A percentile compares a stretch with the other conserved stretches of the same genome.
Evolutionary conservation across 495 filamentous ascomycete genomes (phyloP).

Genomic region (Parachaetomium inaequale): DNA sequence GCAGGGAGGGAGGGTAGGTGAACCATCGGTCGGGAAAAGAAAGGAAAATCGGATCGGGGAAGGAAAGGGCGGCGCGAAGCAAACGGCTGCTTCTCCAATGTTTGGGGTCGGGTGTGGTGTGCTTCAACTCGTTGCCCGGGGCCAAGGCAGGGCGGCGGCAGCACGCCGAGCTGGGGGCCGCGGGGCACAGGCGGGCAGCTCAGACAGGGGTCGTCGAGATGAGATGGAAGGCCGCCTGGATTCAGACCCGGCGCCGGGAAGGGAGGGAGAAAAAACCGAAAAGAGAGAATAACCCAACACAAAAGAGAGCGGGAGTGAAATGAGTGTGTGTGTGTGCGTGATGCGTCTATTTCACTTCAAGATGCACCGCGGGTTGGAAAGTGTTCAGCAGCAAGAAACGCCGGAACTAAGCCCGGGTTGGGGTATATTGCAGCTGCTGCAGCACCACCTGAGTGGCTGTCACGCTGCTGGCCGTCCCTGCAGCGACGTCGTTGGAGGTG

Average conservation of each 20-base stretch:
- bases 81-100: neutral
- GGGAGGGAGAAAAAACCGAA: neutral
- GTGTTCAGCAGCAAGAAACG: constrained; percentile 17
- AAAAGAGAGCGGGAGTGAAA: neutral
- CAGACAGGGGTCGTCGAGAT: neutral
- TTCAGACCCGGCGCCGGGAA: neutral
- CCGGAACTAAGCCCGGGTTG: constrained; percentile 26
- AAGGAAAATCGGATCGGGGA: neutral
- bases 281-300: neutral
- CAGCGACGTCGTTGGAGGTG: neutral
- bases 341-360: constrained; percentile 4
- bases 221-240: neutral
- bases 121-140: neutral
- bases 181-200: neutral
- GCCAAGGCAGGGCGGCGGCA: neutral
- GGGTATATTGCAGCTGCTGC: constrained; percentile 25
- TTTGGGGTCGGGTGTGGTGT: neutral
- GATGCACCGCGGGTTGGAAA: constrained; percentile 1
- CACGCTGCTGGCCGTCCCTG: constrained; percentile 3
- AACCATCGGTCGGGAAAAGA: constrained; percentile 3
- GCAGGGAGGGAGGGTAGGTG: neutral
- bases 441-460: constrained; percentile 16
- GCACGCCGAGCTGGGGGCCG: neutral
- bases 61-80: neutral
- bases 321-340: neutral